Base-by-base conservation (phyloP, 352 stramenopile genomes). In the Phytophthora litchii region DNA sequence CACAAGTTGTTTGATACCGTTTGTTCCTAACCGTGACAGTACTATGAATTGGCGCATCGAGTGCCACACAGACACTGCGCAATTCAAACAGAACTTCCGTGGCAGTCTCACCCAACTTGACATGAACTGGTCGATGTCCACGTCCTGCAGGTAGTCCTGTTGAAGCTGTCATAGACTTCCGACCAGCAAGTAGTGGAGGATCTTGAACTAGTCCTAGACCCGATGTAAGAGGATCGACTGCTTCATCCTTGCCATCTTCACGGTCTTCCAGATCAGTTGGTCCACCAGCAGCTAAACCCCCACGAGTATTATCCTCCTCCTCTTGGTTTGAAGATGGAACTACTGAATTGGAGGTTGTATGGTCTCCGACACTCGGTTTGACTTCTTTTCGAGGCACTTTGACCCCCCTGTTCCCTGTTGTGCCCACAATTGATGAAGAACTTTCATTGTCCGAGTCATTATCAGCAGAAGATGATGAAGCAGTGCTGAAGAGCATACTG, bases 61-160 rank as follows among this genome's bases (percentile, higher is more conserved):
- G 67, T 0, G 73, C 74, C 21, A 93, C 80, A 42, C 84, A 91
- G 2, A 93, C 60, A 48, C 84, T 91, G 1, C 64, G 62, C n/a
- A 88, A 48, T 54, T 89, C 74, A 25, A 91, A 79, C 5, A 93
- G 40, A 54, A 91, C 76, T 31, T 76, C 67, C 4, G 81, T 91
- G 4, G 78, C 48, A 9, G 84, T 91, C 63, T 93, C 84, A 3
- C 44, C 57, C 11, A 93, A 54, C 21, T 55, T 49, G 31, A 93
- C 75, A 0, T 72, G 83, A 8, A 91, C 55, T 0, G 79, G 76
- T 14, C 71, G 66, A 14, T 51, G 67, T 31, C 17, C 21, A 17
- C 44, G 45, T 3, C 41, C 43, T 19, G 60, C 17, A 10, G 12
- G 13, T 8, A 60, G 35, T 16, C 45, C 57, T 25, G 16, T 43